Percentiles rank a stretch among this genome's conserved stretches.
Conservation (phyloP, 202 grass and related monocot species). For the Brachypodium distachyon region DNA sequence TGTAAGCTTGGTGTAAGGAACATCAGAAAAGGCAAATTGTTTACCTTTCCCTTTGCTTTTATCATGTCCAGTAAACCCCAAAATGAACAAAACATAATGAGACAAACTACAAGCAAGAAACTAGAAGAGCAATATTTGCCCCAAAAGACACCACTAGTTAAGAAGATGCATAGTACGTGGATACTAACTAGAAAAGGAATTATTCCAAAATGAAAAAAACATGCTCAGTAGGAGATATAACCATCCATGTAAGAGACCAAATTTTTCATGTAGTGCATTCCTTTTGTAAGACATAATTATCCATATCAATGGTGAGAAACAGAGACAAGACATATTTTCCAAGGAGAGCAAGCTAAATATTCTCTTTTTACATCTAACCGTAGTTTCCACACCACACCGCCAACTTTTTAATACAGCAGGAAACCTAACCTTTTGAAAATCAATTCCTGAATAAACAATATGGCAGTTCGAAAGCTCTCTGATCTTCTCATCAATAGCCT, state of each 20-base stretch:
- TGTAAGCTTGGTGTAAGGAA: background rate
- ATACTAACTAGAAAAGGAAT: background rate
- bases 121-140: background rate
- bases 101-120: background rate
- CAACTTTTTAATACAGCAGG: background rate
- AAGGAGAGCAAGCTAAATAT: background rate
- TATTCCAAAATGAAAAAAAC: background rate
- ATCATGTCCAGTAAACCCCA: constrained; percentile 9
- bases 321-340: background rate
- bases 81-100: constrained; percentile 2
- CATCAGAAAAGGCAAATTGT: background rate
- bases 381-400: background rate
- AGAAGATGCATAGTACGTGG: background rate
- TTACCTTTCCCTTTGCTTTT: background rate
- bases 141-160: background rate
- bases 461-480: constrained; percentile 98
- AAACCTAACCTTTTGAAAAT: constrained; percentile 88
- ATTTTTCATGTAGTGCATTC: background rate
- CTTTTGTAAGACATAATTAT: background rate
- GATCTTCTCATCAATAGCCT: constrained; percentile 99
- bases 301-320: background rate
- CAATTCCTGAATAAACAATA: constrained; percentile 92
- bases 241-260: background rate
- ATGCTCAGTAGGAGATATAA: background rate
- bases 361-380: background rate